A percentile compares a stretch with the other conserved stretches of the same genome.
Evolutionary conservation across 2,329 filamentous ascomycete species (phyloP).

Genomic region (Pyrenophora tritici-repentis): DNA sequence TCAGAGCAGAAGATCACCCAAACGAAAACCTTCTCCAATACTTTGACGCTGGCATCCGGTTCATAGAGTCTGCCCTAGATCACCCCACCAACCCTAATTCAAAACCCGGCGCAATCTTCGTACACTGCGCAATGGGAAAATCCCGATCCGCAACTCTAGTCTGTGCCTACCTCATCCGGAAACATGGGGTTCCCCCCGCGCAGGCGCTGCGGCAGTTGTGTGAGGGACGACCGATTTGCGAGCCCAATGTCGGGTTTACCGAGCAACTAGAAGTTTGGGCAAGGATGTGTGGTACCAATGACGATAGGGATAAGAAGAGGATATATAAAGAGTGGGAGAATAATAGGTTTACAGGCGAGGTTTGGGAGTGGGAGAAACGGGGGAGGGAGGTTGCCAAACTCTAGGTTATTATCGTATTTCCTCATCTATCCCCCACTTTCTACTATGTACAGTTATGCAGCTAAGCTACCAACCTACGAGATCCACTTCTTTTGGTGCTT

Average conservation of each 20-base stretch:
- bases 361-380: conserved; percentile 45
- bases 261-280: conserved; percentile 41
- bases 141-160: conserved; percentile 40
- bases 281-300: conserved; percentile 30
- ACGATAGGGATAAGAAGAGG: conserved; percentile 9
- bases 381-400: neutral
- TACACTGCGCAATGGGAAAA: conserved; percentile 46
- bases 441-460: no score
- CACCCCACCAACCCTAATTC: no score
- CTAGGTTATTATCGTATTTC: no score
- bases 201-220: conserved; percentile 35
- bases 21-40: conserved; percentile 38
- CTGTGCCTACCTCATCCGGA: conserved; percentile 43
- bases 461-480: no score
- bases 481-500: conserved; percentile 17
- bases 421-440: neutral
- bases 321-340: conserved; percentile 44
- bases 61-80: conserved; percentile 3
- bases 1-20: conserved; percentile 41
- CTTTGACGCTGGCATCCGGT: conserved; percentile 27
- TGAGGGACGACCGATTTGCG: conserved; percentile 42
- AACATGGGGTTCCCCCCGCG: conserved; percentile 21
- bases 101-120: conserved; percentile 34
- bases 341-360: conserved; percentile 41
- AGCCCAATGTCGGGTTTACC: conserved; percentile 43